A percentile compares a stretch with the other conserved stretches of the same genome.
Conservation (phyloP, 73 alveolate species). For the Paramecium caudatum region DNA sequence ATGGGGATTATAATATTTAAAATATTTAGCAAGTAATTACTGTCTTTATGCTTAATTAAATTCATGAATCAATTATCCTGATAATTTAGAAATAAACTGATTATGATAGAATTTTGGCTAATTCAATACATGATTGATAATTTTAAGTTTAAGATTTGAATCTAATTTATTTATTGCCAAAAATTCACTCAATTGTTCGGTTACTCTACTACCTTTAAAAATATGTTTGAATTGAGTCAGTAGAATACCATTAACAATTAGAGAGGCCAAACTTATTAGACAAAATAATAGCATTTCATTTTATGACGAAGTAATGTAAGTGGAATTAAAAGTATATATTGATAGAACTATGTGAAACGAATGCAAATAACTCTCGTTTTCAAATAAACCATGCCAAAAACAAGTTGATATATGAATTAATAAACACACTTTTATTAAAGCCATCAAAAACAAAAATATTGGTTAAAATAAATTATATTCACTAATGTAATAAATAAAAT, state of each 20-base stretch:
- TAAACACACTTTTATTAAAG: background rate
- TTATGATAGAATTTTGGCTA: conserved; percentile 25
- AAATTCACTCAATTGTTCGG: conserved; percentile 22
- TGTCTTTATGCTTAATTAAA: background rate
- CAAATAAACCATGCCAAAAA: background rate
- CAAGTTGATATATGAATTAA: conserved; percentile 14
- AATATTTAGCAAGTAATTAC: background rate
- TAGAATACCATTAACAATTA: background rate
- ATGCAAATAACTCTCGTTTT: background rate
- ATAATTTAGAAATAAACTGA: conserved; percentile 10
- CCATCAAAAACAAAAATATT: background rate
- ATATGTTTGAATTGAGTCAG: background rate
- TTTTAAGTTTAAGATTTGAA: background rate
- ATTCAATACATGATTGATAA: background rate
- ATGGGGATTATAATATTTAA: background rate
- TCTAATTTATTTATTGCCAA: conserved; percentile 23
- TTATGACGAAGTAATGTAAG: background rate
- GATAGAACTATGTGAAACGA: background rate
- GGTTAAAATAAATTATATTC: conserved; percentile 4
- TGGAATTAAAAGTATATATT: background rate
- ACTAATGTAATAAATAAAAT: background rate
- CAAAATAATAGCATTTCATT: conserved; percentile 1
- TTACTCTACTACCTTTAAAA: conserved; percentile 3
- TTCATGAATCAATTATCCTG: conserved; percentile 11
- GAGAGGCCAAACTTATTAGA: background rate